Evolutionary conservation across 768 basidiomycete species (phyloP), one percentile per base, ranked within the genome.

Genomic region (Melanogaster broomeanus): DNA sequence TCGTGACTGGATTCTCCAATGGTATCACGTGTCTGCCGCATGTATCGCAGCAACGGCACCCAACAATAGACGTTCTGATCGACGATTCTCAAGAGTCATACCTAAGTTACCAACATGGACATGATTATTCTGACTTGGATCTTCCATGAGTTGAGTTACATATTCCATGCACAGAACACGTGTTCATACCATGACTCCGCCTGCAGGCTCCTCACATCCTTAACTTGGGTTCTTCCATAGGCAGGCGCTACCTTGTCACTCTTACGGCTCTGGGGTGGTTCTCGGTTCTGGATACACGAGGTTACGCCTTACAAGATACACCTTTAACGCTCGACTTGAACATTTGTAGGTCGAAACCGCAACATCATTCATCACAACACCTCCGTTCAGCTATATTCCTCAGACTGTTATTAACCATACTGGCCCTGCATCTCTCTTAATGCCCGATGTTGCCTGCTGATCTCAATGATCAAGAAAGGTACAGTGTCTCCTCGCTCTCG

Each of bases 391-490:
- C n/a, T n/a, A n/a, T n/a, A n/a, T n/a, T n/a, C 38, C 44, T 51
- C 22, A 41, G 31, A 42, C 28, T 27, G 11, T 58, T 19, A 44
- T 58, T 19, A 44, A 34, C 38, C 18, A 41, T 28, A 43, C 43
- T 6, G 40, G 51, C 48, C 48, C 42, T 28, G 25, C 39, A 43
- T 55, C 62, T 30, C 18, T 16, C 22, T 48, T 49, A 51, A 64
- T 60, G 55, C n/a, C 42, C 45, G 48, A 70, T 68, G 67, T 49
- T 61, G 34, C 59, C 60, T 31, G 56, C 24, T 52, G 64, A 68
- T 57, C 56, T 66, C 25, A 56, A 64, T 55, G 69, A 61, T 45
- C 66, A 64, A 49, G 59, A 62, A 52, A 59, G 67, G 67, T 66
- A 43, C 16, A 6, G 33, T 57, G 13, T 37, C 25, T 31, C 27